Base-by-base conservation (phyloP, 2,329 filamentous ascomycete genomes). In the Sclerotinia glacialis region DNA sequence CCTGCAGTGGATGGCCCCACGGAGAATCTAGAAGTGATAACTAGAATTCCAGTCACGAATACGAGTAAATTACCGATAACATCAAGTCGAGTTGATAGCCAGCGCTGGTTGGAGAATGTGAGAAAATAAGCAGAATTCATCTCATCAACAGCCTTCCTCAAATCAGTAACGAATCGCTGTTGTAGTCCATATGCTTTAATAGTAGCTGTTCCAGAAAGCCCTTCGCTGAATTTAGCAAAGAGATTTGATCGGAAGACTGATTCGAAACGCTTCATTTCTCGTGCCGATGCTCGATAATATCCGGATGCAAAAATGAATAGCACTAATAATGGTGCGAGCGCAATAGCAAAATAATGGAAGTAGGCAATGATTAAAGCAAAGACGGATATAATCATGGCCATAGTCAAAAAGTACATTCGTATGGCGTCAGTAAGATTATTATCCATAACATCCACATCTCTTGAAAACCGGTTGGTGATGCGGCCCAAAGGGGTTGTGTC, bases 391-490 rank as follows among this genome's bases (percentile, higher is more conserved):
- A 97, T 93, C 84, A 90, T 92, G 49, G 86, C 89, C 72, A 96
- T 79, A 1, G 92, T 97, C 72, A 97, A 80, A 73, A 93, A 89
- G 80, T 94, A 97, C 88, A 97, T 96, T 71, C 94, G 87, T 79
- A 97, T 92, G 4, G 92, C 89, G 73, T 97, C 94, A 0, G 90
- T 90, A 53, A 97, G 80, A 67, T 88, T 92, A 77, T 97, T 97
- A 79, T 98, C 95, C 92, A 98, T 96, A 66, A 95, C 92, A 74
- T 97, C 92, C 50, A 98, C 91, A 74, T 99, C 95, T 72, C 94
- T 90, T 42, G 92, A 96, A 79, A 98, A 98, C 21, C 95, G 91
- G 77, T 98, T 98, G 28, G 93, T 97, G 77, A 98, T 97, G 47
- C 94, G 89, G 26, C 95, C 95, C 1, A 98, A 84, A 0, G 95